phyloP scores from a whole-genome alignment of 176 grass and related monocot species.

The Themeda triandra region DNA sequence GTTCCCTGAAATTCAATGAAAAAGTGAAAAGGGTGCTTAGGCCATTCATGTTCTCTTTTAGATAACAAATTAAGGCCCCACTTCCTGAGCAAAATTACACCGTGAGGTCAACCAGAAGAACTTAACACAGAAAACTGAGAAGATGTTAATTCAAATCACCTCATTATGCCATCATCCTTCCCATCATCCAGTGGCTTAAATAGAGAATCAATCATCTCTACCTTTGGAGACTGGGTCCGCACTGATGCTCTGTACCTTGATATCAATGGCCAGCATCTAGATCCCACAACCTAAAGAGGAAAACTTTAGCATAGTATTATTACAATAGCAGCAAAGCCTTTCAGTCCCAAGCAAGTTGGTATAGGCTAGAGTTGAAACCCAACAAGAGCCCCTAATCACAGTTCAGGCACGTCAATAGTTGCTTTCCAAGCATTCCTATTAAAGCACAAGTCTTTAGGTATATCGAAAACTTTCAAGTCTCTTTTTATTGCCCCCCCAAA shows the following conservation, averaged over 20 bases:
- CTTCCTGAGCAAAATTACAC: neutral
- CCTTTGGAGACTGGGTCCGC: constrained; percentile 63
- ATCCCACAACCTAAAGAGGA: constrained; percentile 57
- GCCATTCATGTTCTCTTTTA: neutral
- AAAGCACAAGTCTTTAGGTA: neutral
- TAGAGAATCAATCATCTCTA: constrained; percentile 77
- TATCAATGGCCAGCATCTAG: constrained; percentile 61
- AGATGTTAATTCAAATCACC: constrained; percentile 34
- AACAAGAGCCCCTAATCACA: neutral
- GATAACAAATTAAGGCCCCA: neutral
- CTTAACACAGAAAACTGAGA: neutral
- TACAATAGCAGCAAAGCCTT: neutral
- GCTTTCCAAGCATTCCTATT: neutral
- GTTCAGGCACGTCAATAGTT: neutral
- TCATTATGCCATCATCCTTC: constrained; percentile 69
- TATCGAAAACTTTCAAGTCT: neutral
- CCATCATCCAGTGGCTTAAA: constrained; percentile 55
- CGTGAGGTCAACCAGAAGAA: constrained; percentile 5
- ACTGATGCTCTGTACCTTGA: constrained; percentile 76
- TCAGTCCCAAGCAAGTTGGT: neutral
- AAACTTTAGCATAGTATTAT: neutral
- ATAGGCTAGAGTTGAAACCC: too few relatives aligned
- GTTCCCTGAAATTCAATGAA: constrained; percentile 52
- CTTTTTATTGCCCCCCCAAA: neutral
- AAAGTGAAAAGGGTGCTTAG: neutral